Base-by-base conservation (phyloP, 192 early-diverging fungal species). In the Podila epigama region DNA sequence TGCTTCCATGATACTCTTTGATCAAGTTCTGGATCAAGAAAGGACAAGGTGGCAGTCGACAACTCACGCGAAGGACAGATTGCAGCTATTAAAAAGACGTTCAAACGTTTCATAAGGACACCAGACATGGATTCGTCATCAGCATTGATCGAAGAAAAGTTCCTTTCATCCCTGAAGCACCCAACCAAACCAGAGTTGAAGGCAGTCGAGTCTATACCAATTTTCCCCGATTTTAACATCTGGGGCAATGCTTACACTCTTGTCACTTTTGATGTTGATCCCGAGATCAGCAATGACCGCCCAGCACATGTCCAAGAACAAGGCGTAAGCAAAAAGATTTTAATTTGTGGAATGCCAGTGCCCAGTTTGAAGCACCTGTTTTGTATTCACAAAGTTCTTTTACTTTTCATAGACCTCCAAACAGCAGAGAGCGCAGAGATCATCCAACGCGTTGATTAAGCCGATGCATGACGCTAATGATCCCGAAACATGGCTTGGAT, bases 161-260 rank as follows among this genome's bases (percentile, higher is more conserved):
- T 70, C 37, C 66, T 77, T 48, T 51, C 58, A n/a, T 37, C 55
- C 16, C 39, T 86, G 27, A 66, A 58, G n/a, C 87, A 89, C 50
- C 85, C 85, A 0, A 73, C 70, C 16, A 87, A 86, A 12, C 78
- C 82, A 11, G 60, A 78, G 1, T 29, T 85, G 51, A 80, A 60
- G 42, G 87, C 81, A 35, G 81, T 85, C 55, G 73, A 79, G 27
- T 75, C 83, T 42, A 75, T 77, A 28, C 86, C 87, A n/a, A 51
- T 89, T 18, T 79, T 86, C 48, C 87, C 87, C 12, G 87, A 89
- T 37, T 75, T 83, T 22, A 72, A 52, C 28, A 70, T 75, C 36
- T 85, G 83, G 85, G 79, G 83, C 34, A 85, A 83, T 42, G 62
- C 69, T 16, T 89, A 87, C 53, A 83, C 81, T 27, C 58, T 85